phyloP scores from a whole-genome alignment of 371 early-diverging fungal species.

The Parasitella parasitica region DNA sequence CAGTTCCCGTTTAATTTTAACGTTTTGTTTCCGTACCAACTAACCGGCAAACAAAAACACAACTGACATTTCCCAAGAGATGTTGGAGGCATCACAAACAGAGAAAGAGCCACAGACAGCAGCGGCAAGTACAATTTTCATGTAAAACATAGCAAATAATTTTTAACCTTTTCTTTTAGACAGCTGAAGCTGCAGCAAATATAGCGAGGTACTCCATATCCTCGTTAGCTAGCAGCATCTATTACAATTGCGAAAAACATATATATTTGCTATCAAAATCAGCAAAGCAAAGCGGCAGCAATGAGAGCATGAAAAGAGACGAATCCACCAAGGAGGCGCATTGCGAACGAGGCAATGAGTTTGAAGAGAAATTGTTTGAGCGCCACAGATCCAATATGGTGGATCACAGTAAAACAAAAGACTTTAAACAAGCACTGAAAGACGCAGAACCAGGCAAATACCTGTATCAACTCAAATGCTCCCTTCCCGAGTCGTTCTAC shows the following conservation, averaged over 20 bases:
- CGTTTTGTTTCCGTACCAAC: neutral
- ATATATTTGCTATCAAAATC: slow-evolving; percentile 8
- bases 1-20: too few species aligned
- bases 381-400: slow-evolving; percentile 11
- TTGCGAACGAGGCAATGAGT: slow-evolving; percentile 21
- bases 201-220: slow-evolving; percentile 12
- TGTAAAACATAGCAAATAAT: neutral
- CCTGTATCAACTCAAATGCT: slow-evolving; percentile 45
- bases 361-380: slow-evolving; percentile 35
- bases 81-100: neutral
- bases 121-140: neutral
- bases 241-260: slow-evolving; percentile 18
- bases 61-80: neutral
- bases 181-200: too few species aligned
- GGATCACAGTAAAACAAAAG: slow-evolving; percentile 37
- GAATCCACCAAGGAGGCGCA: slow-evolving; percentile 7
- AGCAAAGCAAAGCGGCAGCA: neutral
- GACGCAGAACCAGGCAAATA: slow-evolving; percentile 35
- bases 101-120: neutral
- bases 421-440: slow-evolving; percentile 34
- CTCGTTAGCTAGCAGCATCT: slow-evolving; percentile 5
- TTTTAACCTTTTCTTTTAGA: too few species aligned
- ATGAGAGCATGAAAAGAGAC: neutral
- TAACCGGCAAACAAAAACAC: neutral
- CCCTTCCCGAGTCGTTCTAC: slow-evolving; percentile 42